phyloP scores from a whole-genome alignment of 345 rosid species.

The Anacardium occidentale region DNA sequence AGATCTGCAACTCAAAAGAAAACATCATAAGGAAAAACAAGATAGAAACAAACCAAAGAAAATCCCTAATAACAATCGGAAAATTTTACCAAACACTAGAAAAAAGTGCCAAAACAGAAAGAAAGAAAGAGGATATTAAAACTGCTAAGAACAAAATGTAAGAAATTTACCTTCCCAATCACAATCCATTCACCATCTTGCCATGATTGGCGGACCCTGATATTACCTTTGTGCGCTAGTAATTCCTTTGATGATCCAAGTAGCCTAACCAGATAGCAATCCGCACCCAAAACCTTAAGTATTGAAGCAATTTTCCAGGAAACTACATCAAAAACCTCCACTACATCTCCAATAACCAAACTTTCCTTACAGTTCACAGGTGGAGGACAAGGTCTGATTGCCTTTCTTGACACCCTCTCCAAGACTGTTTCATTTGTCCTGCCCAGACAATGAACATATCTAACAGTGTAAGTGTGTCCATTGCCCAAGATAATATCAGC shows the following conservation, averaged over 20 bases:
- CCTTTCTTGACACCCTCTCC: constrained; percentile 58
- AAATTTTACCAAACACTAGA: not conserved
- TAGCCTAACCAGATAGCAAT: constrained; percentile 41
- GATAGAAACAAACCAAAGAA: not conserved
- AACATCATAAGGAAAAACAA: not conserved
- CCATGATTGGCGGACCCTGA: constrained; percentile 65
- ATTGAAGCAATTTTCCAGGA: constrained; percentile 61
- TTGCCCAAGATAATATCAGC: constrained; percentile 59
- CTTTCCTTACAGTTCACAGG: constrained; percentile 26
- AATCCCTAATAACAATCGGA: not conserved
- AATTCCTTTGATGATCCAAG: constrained; percentile 37
- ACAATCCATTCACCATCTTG: constrained; percentile 50
- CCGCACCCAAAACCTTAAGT: constrained; percentile 24
- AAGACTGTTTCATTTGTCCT: not conserved
- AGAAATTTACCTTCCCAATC: constrained; percentile 38
- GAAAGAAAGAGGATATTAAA: not conserved
- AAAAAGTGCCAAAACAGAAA: not conserved
- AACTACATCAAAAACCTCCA: constrained; percentile 49
- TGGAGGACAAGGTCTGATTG: constrained; percentile 59
- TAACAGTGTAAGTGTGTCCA: constrained; percentile 52
- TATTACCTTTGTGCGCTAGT: constrained; percentile 32
- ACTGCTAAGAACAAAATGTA: too few relatives aligned
- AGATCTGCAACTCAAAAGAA: not conserved
- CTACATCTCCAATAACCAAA: constrained; percentile 58
- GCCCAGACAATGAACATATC: constrained; percentile 26